Evolutionary conservation across 768 basidiomycete species (phyloP), one percentile per base, ranked within the genome.

Genomic region (Auricularia auricula-judae): DNA sequence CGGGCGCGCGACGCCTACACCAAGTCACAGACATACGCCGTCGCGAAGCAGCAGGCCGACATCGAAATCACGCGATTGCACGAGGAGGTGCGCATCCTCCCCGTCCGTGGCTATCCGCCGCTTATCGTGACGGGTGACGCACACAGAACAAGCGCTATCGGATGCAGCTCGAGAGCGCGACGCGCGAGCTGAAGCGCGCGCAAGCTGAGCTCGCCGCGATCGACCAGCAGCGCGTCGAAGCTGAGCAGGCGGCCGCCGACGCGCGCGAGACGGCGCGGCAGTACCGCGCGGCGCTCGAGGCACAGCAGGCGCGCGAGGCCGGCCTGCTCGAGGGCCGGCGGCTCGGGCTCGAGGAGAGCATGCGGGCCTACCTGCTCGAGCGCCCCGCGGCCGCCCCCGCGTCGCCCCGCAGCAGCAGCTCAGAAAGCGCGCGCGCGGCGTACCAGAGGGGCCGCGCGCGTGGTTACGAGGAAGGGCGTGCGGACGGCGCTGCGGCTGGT

Each of bases 111-210:
- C 23, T 35, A 23, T 29, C 29, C 56, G 23, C 7, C 21, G 29
- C 56, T 59, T 59, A 51, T 51, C 56, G 56, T 59, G 56, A 42
- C 3, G 8, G 8, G 39, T 14, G 39, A 14, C 7, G 5, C 33
- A 10, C 23, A 34, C 56, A 59, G 56, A 73, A 76, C 10, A 78
- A 79, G 69, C 71, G 78, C 21, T 77, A 79, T 63, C 77, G 81
- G 66, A 69, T 81, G 66, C 78, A 80, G 69, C 69, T 82, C 67
- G 81, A 83, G 67, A 70, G 71, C 36, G 71, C 78, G 23, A 80
- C 84, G 68, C 74, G 77, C 16, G 81, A 84, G 64, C 66, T 79
- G 36, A 68, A 68, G 44, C 74, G 76, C 35, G 65, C 75, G 35
- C 67, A 73, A 7, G 66, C 66, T 4, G 70, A 72, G 54, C 68